Conservation (phyloP, 768 basidiomycete genomes). For the Calocera viscosa region DNA sequence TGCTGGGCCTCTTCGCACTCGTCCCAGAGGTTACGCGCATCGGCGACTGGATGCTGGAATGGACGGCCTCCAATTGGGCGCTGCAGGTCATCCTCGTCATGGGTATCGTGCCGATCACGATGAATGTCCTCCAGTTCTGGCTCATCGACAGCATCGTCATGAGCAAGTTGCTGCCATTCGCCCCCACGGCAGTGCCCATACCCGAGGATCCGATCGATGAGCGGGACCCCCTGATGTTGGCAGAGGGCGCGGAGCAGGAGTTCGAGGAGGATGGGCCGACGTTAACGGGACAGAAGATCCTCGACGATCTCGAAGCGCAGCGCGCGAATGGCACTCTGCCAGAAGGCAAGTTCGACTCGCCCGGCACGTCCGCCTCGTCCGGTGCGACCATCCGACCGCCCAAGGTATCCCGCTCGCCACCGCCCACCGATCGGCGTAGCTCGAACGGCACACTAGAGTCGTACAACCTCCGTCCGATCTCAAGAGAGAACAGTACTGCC, state of each 20-base stretch:
- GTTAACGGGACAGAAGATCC: constrained; percentile 8
- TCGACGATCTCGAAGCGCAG: constrained; percentile 5
- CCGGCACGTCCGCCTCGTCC: neutral
- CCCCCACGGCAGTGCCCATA: constrained; percentile 12
- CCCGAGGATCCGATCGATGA: constrained; percentile 10
- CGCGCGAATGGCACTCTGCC: neutral
- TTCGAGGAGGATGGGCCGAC: constrained; percentile 13
- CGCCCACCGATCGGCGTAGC: neutral
- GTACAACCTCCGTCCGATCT: neutral
- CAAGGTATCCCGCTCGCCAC: neutral
- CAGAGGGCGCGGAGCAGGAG: constrained; percentile 9
- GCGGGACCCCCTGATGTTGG: constrained; percentile 9
- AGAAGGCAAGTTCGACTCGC: neutral
- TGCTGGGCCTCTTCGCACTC: constrained; percentile 59
- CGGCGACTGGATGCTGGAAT: constrained; percentile 81
- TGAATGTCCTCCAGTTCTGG: constrained; percentile 91
- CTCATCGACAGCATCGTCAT: constrained; percentile 89
- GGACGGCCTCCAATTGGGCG: constrained; percentile 53
- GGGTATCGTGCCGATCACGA: constrained; percentile 74
- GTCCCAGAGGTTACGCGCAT: constrained; percentile 57
- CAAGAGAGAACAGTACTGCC: neutral
- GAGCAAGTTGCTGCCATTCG: constrained; percentile 26
- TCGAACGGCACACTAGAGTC: neutral
- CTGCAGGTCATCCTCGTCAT: constrained; percentile 76
- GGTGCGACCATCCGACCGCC: neutral